Base-by-base conservation (phyloP, 106 monocot species). In the Chionographis japonica region DNA sequence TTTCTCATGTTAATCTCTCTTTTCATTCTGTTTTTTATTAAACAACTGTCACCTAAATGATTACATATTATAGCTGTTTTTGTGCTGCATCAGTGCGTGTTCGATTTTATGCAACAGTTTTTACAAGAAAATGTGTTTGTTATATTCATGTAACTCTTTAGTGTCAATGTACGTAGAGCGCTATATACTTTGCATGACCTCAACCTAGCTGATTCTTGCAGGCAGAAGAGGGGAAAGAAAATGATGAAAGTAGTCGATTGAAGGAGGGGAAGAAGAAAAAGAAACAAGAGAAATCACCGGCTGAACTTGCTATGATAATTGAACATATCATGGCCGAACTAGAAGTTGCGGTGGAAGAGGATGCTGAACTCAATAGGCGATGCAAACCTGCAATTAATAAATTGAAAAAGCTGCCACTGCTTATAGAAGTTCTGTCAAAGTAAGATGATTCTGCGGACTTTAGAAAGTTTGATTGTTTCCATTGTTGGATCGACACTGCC, bases 281-380 rank as follows among this genome's bases (percentile, higher is more conserved):
- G 83, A 99, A 90, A 74, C 79, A 72, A 72, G 93, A 99, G 50
- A 93, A 85, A 62, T 79, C 98, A 42, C 85, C 85, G 66, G 82
- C 82, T 50, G 93, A 99, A 61, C 81, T 99, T 70, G 87, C 85
- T 58, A n/a, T 81, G 58, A 67, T 93, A n/a, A 87, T 99, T 16
- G 98, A 99, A 58, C 74, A 83, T 59, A 61, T 88, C 13, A 93
- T 99, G 87, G 98, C 93, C 37, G 90, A 99, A 56, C 79, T 99
- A 62, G 98, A 99, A 80, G 98, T 99, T 42, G 80, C 82, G 10
- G 90, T 90, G 69, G 98, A 99, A 80, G 90, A 87, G 84, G 98
- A 99, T 90, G 98, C 98, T 37, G 90, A 99, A 72, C 61, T 99
- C 19, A 99, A 99, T 75, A 87, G 83, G 78, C 90, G 88, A 72